Evolutionary conservation across 2,329 filamentous ascomycete species (phyloP).

Genomic region (Ciborinia camelliae): DNA sequence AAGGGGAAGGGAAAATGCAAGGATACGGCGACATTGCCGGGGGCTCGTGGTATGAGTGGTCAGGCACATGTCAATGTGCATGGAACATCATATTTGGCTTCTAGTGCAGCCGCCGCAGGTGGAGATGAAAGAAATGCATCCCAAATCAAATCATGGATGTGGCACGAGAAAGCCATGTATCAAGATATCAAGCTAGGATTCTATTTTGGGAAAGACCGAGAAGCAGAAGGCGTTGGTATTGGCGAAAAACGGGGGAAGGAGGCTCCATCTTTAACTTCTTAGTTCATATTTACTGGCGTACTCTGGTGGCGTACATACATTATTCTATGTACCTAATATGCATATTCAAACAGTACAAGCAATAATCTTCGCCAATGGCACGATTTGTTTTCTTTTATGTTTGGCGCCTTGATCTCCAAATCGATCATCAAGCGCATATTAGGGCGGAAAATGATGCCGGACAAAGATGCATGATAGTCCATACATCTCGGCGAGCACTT

Average conservation of each 20-base stretch:
- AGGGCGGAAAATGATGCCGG: not conserved
- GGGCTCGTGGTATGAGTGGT: not conserved
- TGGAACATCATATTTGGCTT: not conserved
- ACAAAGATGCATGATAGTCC: not conserved
- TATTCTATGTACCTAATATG: not conserved
- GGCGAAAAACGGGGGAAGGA: not conserved
- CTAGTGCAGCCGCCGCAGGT: not conserved
- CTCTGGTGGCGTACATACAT: not conserved
- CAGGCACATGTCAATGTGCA: not conserved
- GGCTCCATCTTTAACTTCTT: not conserved
- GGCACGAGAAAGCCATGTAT: constrained; percentile 34
- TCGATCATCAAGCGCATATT: not conserved
- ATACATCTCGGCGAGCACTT: not conserved
- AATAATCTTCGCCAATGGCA: not conserved
- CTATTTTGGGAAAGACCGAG: constrained; percentile 28
- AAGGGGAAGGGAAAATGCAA: constrained; percentile 33
- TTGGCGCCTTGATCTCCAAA: not conserved
- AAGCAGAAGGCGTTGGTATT: not conserved
- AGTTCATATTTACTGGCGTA: not conserved
- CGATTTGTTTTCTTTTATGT: not conserved
- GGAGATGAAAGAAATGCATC: no score
- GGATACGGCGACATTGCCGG: not conserved
- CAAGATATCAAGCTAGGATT: constrained; percentile 30
- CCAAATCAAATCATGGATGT: constrained; percentile 23
- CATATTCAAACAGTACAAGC: not conserved